Evolutionary conservation across 768 basidiomycete genomes (phyloP), one percentile per base, ranked within the genome.

Genomic region (Boletus sp.): DNA sequence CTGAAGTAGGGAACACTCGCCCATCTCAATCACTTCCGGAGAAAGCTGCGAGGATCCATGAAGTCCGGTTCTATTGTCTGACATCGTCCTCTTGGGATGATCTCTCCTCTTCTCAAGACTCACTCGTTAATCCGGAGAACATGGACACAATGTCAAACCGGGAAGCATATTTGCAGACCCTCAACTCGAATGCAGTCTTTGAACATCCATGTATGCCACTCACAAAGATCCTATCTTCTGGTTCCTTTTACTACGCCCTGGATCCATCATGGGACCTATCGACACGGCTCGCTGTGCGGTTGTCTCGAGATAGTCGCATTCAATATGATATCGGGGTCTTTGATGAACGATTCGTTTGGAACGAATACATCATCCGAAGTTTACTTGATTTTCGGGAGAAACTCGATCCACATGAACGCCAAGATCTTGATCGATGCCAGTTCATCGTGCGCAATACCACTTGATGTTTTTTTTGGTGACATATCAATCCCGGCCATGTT

Each of bases 331-430:
- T 80, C 9, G 78, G 76, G 24, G 75, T 78, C n/a, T 92, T 87
- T 63, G 92, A 95, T 68, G 85, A 86, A 52, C 83, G 91, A 50
- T 96, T 95, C 68, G 83, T 98, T 12, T 99, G 96, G 96, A 99
- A 99, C 68, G 87, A 90, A 63, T 95, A 87, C 64, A 86, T 98
- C 52, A 82, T 95, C 45, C 80, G 86, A 42, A 91, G 92, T 65
- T 75, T 98, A 52, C 80, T 98, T 36, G 89, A 93, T 65, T 98
- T 98, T 73, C 78, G 97, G 49, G 85, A 88, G 51, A 78, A 89
- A 46, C 76, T 99, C 50, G 85, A 92, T 52, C 68, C 78, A 28
- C 73, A 77, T 20, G 89, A 94, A 67, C 78, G 87, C 30, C 77
- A 78, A 20, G 87, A 90, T 51, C 76, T 99, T 32, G 95, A 98